Percentiles rank a stretch among this genome's conserved stretches.
Evolutionary conservation across 495 filamentous ascomycete species (phyloP).

Genomic region (Beverwykella pulmonaria): DNA sequence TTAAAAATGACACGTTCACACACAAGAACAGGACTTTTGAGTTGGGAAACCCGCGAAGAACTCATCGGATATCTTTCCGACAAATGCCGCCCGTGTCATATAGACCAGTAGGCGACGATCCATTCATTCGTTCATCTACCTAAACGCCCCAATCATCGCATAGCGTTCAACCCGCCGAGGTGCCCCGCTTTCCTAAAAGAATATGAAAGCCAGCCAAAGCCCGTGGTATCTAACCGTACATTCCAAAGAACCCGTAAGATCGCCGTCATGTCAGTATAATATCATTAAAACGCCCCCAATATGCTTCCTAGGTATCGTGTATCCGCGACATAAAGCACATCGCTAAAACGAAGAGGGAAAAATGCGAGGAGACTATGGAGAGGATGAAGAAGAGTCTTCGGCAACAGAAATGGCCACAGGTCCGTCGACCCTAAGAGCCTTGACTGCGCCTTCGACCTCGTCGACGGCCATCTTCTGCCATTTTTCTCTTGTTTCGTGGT

Average conservation of each 20-base stretch:
- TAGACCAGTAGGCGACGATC: background rate
- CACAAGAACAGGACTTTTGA: too few species aligned
- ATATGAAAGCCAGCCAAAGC: background rate
- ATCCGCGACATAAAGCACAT: background rate
- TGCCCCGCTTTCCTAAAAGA: background rate
- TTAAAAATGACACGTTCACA: too few species aligned
- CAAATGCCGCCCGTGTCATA: background rate
- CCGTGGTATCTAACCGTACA: background rate
- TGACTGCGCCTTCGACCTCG: constrained; percentile 72
- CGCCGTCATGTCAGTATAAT: background rate
- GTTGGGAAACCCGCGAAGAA: background rate
- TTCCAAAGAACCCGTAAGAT: constrained; percentile 3
- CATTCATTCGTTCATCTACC: background rate
- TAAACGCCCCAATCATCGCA: background rate
- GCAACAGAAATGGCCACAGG: background rate
- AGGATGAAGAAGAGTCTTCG: constrained; percentile 19
- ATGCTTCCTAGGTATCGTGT: background rate
- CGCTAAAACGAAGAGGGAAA: constrained; percentile 1
- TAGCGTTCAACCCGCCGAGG: background rate
- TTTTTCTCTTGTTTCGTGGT: constrained; percentile 56
- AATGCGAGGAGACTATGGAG: constrained; percentile 4
- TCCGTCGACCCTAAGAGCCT: constrained; percentile 34
- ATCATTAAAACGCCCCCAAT: background rate
- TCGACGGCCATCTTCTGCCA: constrained; percentile 71
- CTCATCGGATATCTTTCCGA: background rate